Evolutionary conservation across 306 rosid genomes (phyloP), one percentile per base, ranked within the genome.

Genomic region (Vigna trinervia): DNA sequence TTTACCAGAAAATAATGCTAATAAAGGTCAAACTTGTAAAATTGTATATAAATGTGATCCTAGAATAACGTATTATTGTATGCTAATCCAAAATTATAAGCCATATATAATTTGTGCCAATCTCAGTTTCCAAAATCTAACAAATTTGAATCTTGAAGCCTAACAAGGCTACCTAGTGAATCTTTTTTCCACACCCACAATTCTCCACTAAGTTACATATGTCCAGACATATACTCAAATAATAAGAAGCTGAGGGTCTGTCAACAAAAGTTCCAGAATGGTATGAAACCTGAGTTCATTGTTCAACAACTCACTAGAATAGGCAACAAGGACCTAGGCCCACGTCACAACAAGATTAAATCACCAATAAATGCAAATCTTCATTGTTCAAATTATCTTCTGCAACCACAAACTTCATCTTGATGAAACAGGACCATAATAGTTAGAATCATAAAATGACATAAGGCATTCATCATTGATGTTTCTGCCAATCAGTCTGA

Each of bases 381-480:
- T 43, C 63, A 38, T 22, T 50, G 52, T 71, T 74, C 75, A 79
- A 75, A 79, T 38, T 66, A 53, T 61, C 76, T 56, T 77, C 77
- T 69, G 82, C 70, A 71, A 72, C 70, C 71, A 76, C 58, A 60
- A 69, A 69, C 72, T 73, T 68, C 82, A 77, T 63, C 81, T 71
- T 12, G 22, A 66, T 59, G 62, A 54, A 73, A 69, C 52, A 83
- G 36, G 41, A 19, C 56, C 36, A 11, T 12, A 76, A 46, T 23
- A 10, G 78, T 52, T 47, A 32, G 15, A 71, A 67, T 75, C 70
- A 76, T 22, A 69, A 71, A 60, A 67, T 66, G 59, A 12, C 30
- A 8, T 67, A 60, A 64, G n/a, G 53, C 11, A 51, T 28, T 80
- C 68, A 43, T 13, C 19, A 14, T 74, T 22, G 13, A 61, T 43